Evolutionary conservation across 139 green algal species (phyloP), one percentile per base, ranked within the genome.

Genomic region (Spirogloea muscicola): DNA sequence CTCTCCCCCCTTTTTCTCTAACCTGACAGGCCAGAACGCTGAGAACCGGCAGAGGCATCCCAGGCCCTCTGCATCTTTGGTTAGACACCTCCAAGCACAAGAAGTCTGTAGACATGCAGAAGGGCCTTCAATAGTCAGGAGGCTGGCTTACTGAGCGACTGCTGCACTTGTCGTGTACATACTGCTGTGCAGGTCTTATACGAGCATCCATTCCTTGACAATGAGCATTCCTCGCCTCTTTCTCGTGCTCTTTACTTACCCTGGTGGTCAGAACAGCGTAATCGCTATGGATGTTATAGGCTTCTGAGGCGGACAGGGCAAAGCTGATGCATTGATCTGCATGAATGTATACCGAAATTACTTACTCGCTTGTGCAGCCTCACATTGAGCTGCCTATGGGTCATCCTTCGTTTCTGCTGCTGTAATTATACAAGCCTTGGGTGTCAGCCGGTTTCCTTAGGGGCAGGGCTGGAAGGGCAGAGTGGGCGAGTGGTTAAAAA

Each of bases 161-260:
- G n/a, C n/a, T n/a, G n/a, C n/a, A n/a, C n/a, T 64, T 49, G 29
- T 64, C 10, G 10, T 64, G 29, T 40, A 64, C 39, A 13, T 64
- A 42, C 10, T 64, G 2, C 5, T 64, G 16, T 69, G 1, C 60
- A 79, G 71, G 60, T 79, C 39, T 7, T 79, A 18, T 38, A n/a
- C 21, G 21, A 79, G 2, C n/a, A 49, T 21, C 65, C 65, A 5
- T 79, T 72, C 42, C 37, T 79, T 2, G 71, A 79, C 3, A 31
- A 18, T 33, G 40, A 49, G 36, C 16, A n/a, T 18, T 79, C 71
- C 9, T 63, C 60, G 25, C 43, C 71, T 38, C 49, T 79, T 5
- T 79, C 39, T 63, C 62, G 71, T 18, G 71, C 71, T 31, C 77
- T 79, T 16, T 72, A 46, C 71, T 42, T 79, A 33, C 71, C 71